These are phyloP conservation scores for Podospora sp. DNA, from an alignment of 495 filamentous ascomycete genomes.

Conservation along the genomic window DNA sequence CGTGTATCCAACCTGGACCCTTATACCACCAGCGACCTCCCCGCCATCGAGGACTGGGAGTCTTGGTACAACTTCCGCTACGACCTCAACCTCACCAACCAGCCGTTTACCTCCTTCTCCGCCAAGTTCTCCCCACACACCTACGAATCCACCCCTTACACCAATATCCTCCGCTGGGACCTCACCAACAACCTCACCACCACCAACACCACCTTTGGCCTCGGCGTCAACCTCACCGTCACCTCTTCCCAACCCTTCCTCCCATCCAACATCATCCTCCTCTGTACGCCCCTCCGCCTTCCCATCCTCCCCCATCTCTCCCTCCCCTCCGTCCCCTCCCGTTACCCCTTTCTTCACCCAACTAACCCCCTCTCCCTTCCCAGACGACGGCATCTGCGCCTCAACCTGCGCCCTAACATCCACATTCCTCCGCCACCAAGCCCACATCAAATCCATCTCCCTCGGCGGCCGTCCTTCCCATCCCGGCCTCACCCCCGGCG, in stretches of 20 bases:
- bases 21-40: constrained; percentile 26
- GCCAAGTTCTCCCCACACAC: constrained; percentile 41
- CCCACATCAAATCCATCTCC: constrained; percentile 56
- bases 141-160: constrained; percentile 39
- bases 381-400: constrained; percentile 59
- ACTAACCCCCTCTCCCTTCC: neutral
- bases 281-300: neutral
- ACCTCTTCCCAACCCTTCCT: constrained; percentile 36
- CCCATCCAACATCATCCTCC: constrained; percentile 32
- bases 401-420: constrained; percentile 63
- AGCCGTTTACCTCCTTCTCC: constrained; percentile 40
- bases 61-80: constrained; percentile 43
- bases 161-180: constrained; percentile 44
- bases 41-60: constrained; percentile 34
- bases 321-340: too few relatives aligned
- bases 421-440: constrained; percentile 57
- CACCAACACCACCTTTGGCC: constrained; percentile 41
- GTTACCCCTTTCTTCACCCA: neutral
- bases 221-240: constrained; percentile 47
- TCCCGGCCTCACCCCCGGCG: constrained; percentile 55
- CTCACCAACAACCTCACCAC: constrained; percentile 41
- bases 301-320: too few relatives aligned
- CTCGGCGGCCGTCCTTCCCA: constrained; percentile 56
- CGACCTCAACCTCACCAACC: constrained; percentile 39
- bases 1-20: constrained; percentile 37